Evolutionary conservation across 75 land plant species (phyloP), one percentile per base, ranked within the genome.

Genomic region (Selaginella moellendorffii): DNA sequence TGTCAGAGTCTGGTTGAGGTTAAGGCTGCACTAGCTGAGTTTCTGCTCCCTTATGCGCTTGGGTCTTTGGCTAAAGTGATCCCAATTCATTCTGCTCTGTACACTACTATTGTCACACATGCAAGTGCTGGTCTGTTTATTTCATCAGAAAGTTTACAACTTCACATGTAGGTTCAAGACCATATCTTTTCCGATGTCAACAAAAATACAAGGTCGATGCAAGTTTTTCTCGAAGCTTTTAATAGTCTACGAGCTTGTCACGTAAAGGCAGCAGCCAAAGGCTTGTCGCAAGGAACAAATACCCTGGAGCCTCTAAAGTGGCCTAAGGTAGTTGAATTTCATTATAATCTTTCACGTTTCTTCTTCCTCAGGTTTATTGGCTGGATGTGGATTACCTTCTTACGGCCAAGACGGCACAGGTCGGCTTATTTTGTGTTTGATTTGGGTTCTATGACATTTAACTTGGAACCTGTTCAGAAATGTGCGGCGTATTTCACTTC

Each of bases 401-500:
- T 58, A 84, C 85, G 23, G 96, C 98, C 24, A 79, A 76, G 59
- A 76, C 87, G 26, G 90, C 98, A 31, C 76, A 86, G 68, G 98
- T 93, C 62, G 83, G 46, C 46, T 36, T n/a, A 14, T 66, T 70
- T 66, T 5, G 46, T 5, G 46, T 36, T 5, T 36, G 46, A 14
- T 5, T 36, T 5, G 46, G 10, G 5, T 36, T 36, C 46, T 36
- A 5, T 5, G 46, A 5, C 46, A 36, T 5, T 36, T 14, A 36
- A 5, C 5, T 36, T 36, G 5, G 5, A 5, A 14, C 14, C 46
- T 14, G 8, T 8, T 29, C 81, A 93, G 98, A 69, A 66, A 62
- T 93, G 87, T 80, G 90, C 81, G 26, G 85, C 87, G 31, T 93
- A 81, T 71, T 93, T 93, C 46, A 83, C 96, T 29, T 69, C 96